Conservation (phyloP, 179 eudicot species). For the Carnegiea gigantea region DNA sequence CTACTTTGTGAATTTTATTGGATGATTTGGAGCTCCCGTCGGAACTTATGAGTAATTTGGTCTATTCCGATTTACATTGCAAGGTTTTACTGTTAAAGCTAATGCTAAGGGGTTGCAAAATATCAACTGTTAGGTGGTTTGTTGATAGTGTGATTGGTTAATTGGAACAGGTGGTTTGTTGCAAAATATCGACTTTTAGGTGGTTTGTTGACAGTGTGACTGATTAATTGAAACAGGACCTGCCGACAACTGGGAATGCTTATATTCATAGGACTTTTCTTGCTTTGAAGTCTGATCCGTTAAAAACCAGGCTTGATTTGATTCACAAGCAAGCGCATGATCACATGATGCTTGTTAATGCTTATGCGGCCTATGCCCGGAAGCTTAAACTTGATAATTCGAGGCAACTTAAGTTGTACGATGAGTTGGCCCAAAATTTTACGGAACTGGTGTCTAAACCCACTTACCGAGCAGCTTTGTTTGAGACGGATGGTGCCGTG, state of each 20-base stretch:
- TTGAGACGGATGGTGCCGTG: constrained; percentile 60
- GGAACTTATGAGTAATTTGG: background rate
- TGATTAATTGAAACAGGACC: constrained; percentile 34
- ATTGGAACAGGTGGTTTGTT: constrained; percentile 33
- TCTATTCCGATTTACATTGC: background rate
- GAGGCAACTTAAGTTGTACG: constrained; percentile 70
- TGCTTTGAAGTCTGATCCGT: constrained; percentile 78
- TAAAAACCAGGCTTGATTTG: constrained; percentile 78
- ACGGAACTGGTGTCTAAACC: constrained; percentile 54
- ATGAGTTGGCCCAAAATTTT: constrained; percentile 61
- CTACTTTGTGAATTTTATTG: background rate
- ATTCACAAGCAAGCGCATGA: constrained; percentile 76
- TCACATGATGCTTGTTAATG: constrained; percentile 83
- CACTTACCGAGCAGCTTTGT: constrained; percentile 46
- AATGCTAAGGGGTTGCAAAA: background rate
- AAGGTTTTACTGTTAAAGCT: constrained; percentile 1
- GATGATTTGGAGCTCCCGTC: background rate
- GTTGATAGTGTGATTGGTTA: constrained; percentile 10
- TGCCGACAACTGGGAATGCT: constrained; percentile 59
- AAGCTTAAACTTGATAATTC: constrained; percentile 82
- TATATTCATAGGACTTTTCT: constrained; percentile 69
- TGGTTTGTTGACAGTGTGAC: constrained; percentile 15
- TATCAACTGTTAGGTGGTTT: background rate
- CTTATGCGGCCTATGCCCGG: constrained; percentile 81
- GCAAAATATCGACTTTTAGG: background rate